Evolutionary conservation across 352 stramenopile genomes (phyloP), one percentile per base, ranked within the genome.

Genomic region (Pythium monospermum): DNA sequence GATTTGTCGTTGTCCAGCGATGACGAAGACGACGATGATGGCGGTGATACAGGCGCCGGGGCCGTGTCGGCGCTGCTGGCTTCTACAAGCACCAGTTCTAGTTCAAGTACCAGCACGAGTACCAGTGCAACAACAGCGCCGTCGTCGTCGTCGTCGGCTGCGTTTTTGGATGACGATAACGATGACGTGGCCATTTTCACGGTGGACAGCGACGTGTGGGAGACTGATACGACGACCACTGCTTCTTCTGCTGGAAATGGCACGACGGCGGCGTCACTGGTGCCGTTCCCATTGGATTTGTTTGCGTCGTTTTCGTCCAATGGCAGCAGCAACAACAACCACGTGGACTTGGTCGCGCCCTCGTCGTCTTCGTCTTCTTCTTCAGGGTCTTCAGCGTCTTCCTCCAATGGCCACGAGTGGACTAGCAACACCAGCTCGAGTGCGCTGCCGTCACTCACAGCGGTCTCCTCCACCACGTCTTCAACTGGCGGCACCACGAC

Each of bases 1-100:
- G 79, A 91, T 60, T 56, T 93, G 40, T 71, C 63, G 21, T 49
- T 87, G 16, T 79, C 72, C 6, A 87, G 73, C 26, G 79, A 87
- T 35, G 79, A 89, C 22, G 82, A 93, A 49, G 70, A 81, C 8
- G 71, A 72, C 0, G 68, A 60, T 8, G 55, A 45, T 12, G 41
- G 42, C 31, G 42, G 18, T 35, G 13, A 13, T 35, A 35, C 30
- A 19, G 32, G 51, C 11, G 35, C 47, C 22, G n/a, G n/a, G n/a
- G n/a, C n/a, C n/a, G n/a, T n/a, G n/a, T n/a, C n/a, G n/a, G n/a
- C n/a, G n/a, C n/a, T n/a, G n/a, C n/a, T n/a, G n/a, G n/a, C n/a
- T n/a, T n/a, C n/a, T n/a, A n/a, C n/a, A n/a, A n/a, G n/a, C n/a
- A 55, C 49, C 36, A 32, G 55, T 21, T 32, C 50, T 6, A 47